Evolutionary conservation across 352 stramenopile species (phyloP), one percentile per base, ranked within the genome.

Genomic region (Albugo candida): DNA sequence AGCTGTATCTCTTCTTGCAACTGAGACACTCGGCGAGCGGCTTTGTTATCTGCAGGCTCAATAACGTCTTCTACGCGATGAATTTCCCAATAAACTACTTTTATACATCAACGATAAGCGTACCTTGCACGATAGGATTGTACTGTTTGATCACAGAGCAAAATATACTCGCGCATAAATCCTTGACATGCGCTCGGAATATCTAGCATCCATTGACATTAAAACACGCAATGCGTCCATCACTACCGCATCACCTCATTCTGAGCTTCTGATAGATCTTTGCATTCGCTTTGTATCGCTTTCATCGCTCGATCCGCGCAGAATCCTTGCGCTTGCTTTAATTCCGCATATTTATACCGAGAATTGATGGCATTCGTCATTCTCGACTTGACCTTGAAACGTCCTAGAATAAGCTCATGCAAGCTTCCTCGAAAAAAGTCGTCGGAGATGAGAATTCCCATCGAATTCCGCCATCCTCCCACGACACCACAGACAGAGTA

Each of bases 121-220:
- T 13, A 82, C 72, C 60, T 64, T 81, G 76, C 20, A 58, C 64
- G 38, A 70, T 56, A 11, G 73, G 73, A 41, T 86, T 67, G 46
- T 86, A 83, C 52, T 83, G 78, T 41, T 71, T 59, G 48, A 82
- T 44, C 13, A 71, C 67, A 1, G 65, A 60, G 2, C 67, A 67
- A 48, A 86, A 86, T 1, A 86, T 56, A 36, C 70, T 82, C 38
- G 73, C 73, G 47, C 73, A 86, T 38, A 83, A 51, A 27, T 83
- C 73, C 31, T 62, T 80, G 47, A 83, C 70, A 45, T 86, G 73
- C 13, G 73, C 73, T 34, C 64, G 69, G 46, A 83, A 83, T 21
- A 86, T 75, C 63, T 64, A 17, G 24, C 24, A 31, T 3, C 24
- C 20, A 35, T 8, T 10, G 2, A 35, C 42, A 31, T 8, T 21